Conservation (phyloP, 2,329 filamentous ascomycete genomes). For the Scleromitrula shiraiana region DNA sequence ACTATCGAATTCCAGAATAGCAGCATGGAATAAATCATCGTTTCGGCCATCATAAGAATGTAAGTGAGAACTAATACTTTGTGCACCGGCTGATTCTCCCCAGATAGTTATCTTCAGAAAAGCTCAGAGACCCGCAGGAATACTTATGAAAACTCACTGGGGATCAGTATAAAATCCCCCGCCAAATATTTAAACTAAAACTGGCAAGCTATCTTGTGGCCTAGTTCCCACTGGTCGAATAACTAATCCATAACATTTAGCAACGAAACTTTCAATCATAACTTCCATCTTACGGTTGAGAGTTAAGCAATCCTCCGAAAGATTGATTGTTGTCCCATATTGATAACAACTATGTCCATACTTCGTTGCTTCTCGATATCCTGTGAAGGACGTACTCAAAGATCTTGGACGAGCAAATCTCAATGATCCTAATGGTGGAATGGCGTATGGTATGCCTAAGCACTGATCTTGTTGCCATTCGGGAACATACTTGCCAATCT, state of each 20-base stretch:
- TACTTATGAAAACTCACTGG: conserved; percentile 26
- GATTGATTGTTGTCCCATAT: conserved; percentile 32
- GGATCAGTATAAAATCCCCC: conserved; percentile 46
- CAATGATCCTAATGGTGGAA: conserved; percentile 37
- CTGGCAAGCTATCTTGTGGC: conserved; percentile 32
- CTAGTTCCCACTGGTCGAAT: conserved; percentile 33
- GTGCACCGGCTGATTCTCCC: conserved; percentile 42
- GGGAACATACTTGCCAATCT: conserved; percentile 18
- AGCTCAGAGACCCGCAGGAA: neutral
- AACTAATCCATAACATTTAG: conserved; percentile 23
- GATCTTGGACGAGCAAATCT: conserved; percentile 35
- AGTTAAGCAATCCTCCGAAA: conserved; percentile 43
- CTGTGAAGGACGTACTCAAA: conserved; percentile 34
- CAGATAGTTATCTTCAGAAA: conserved; percentile 34
- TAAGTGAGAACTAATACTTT: conserved; percentile 46
- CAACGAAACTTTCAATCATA: neutral
- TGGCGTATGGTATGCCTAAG: conserved; percentile 40
- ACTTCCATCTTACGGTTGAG: conserved; percentile 27
- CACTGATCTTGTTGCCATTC: conserved; percentile 34
- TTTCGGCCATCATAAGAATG: conserved; percentile 47
- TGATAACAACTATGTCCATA: conserved; percentile 42
- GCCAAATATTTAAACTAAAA: conserved; percentile 50
- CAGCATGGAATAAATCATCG: conserved; percentile 45
- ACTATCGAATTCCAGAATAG: conserved; percentile 45
- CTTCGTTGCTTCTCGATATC: conserved; percentile 33